phyloP scores from a whole-genome alignment of 2,329 filamentous ascomycete genomes.

The Penicillium fuscoglaucum region DNA sequence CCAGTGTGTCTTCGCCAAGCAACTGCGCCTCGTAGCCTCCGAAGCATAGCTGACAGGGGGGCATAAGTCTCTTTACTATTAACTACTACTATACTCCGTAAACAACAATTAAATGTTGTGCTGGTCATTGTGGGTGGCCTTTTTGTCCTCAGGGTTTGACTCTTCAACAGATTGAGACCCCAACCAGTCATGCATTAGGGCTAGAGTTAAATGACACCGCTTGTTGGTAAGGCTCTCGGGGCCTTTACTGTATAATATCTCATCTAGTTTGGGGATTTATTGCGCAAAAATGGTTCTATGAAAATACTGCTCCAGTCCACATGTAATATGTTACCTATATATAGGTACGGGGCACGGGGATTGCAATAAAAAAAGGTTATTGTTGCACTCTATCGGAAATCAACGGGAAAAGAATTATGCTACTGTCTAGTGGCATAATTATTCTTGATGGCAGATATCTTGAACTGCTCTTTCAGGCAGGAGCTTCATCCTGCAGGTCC shows the following conservation, averaged over 20 bases:
- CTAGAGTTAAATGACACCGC: constrained; percentile 6
- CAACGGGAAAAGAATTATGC: neutral
- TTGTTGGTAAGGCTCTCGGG: neutral
- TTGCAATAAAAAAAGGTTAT: neutral
- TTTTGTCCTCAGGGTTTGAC: neutral
- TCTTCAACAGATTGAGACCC: constrained; percentile 6
- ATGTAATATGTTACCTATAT: neutral
- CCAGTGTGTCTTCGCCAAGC: neutral
- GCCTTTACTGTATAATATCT: neutral
- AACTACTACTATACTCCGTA: neutral
- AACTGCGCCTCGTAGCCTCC: neutral
- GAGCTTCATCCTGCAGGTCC: constrained; percentile 6
- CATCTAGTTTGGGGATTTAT: neutral
- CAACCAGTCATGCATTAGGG: neutral
- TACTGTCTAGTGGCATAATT: neutral
- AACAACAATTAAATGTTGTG: neutral
- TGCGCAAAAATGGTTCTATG: neutral
- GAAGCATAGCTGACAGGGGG: neutral
- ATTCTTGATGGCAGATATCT: neutral
- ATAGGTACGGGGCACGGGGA: neutral
- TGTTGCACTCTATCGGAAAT: neutral
- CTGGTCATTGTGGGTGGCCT: neutral
- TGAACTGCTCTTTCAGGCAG: constrained; percentile 4
- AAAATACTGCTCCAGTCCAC: neutral
- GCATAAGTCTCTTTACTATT: neutral